A percentile compares a stretch with the other conserved stretches of the same genome.
Evolutionary conservation across 306 rosid species (phyloP).

Genomic region (Vigna trinervia): DNA sequence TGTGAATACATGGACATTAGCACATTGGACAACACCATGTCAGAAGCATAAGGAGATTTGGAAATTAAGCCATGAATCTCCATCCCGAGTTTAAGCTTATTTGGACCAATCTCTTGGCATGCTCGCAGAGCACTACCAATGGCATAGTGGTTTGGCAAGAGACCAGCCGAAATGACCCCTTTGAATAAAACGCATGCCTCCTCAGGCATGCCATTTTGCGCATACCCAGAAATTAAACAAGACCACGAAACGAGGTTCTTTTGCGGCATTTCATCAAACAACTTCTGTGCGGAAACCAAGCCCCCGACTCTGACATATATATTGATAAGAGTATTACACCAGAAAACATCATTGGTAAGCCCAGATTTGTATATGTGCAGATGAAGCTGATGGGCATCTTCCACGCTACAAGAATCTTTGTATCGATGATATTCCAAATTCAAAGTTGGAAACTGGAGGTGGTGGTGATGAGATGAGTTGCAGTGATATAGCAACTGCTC

Average conservation of each 20-base stretch:
- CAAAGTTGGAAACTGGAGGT: conserved; percentile 25
- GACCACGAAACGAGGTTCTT: conserved; percentile 84
- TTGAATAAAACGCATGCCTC: conserved; percentile 72
- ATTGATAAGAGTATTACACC: conserved; percentile 76
- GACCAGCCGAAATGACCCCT: conserved; percentile 56
- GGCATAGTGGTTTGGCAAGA: conserved; percentile 69
- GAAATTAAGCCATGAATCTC: conserved; percentile 72
- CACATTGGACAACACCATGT: conserved; percentile 70
- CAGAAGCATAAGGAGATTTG: conserved; percentile 57
- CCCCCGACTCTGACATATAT: conserved; percentile 57
- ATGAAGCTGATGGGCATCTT: conserved; percentile 74
- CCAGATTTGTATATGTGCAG: conserved; percentile 68
- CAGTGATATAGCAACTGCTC: conserved; percentile 37
- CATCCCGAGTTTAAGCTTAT: conserved; percentile 64
- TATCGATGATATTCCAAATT: conserved; percentile 49
- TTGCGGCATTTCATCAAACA: conserved; percentile 79
- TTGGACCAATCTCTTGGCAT: conserved; percentile 64
- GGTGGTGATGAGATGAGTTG: conserved; percentile 47
- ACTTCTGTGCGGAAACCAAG: conserved; percentile 58
- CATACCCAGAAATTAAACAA: conserved; percentile 76
- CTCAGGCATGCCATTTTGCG: conserved; percentile 61
- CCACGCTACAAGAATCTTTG: conserved; percentile 51
- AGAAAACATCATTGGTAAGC: conserved; percentile 62
- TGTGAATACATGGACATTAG: conserved; percentile 82
- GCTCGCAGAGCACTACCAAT: conserved; percentile 82